Evolutionary conservation across 768 basidiomycete species (phyloP).

Genomic region (Psilocybe subaeruginosa): DNA sequence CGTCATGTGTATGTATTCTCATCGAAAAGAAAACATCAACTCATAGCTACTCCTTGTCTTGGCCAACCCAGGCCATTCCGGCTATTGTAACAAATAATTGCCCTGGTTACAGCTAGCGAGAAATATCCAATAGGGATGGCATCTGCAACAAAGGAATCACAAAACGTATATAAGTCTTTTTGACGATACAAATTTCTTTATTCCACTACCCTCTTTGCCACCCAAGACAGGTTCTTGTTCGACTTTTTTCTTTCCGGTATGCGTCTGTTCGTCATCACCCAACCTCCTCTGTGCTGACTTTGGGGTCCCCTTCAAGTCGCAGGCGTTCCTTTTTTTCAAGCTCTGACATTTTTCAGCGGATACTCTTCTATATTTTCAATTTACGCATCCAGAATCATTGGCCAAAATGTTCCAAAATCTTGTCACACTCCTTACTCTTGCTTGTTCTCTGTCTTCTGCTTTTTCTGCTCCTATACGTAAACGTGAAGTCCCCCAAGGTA

Average conservation of each 20-base stretch:
- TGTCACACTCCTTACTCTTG: slow-evolving; percentile 33
- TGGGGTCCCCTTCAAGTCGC: slow-evolving; percentile 24
- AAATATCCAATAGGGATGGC: background rate
- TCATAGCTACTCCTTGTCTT: background rate
- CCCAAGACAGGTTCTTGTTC: slow-evolving; percentile 61
- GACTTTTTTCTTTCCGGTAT: slow-evolving; percentile 29
- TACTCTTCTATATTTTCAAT: slow-evolving; percentile 13
- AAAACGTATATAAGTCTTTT: slow-evolving; percentile 18
- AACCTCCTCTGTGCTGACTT: background rate
- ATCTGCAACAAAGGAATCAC: background rate
- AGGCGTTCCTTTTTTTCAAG: slow-evolving; percentile 27
- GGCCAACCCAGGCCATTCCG: slow-evolving; percentile 1
- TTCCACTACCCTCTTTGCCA: slow-evolving; percentile 39
- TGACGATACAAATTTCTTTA: slow-evolving; percentile 16
- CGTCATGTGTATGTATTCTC: background rate
- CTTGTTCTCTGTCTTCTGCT: slow-evolving; percentile 27
- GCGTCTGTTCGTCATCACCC: slow-evolving; percentile 3
- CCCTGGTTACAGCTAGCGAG: slow-evolving; percentile 19
- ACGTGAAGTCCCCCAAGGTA: slow-evolving; percentile 71
- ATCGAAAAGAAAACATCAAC: background rate
- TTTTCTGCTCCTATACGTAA: slow-evolving; percentile 44
- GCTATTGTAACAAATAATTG: slow-evolving; percentile 17
- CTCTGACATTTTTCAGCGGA: slow-evolving; percentile 20
- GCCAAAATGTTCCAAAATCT: slow-evolving; percentile 27
- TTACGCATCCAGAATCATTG: slow-evolving; percentile 16